Percentiles rank a stretch among this genome's conserved stretches.
Conservation (phyloP, 106 monocot genomes). For the Triglochin maritima region DNA sequence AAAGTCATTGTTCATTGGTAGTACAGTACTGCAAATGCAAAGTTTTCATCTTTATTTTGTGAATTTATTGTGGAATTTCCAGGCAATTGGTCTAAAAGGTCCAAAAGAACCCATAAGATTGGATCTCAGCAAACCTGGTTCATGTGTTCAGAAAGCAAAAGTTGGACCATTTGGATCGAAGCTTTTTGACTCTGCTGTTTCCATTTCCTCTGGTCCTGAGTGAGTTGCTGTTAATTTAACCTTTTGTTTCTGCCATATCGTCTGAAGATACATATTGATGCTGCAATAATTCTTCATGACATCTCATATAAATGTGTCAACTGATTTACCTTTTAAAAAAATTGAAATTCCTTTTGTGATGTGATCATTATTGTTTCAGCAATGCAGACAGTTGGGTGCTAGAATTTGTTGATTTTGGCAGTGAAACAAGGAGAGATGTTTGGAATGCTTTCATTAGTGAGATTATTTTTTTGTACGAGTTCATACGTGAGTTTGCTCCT, state of each 20-base stretch:
- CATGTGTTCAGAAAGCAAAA: conserved; percentile 64
- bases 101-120: conserved; percentile 46
- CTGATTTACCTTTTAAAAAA: not conserved
- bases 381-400: conserved; percentile 63
- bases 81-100: conserved; percentile 75
- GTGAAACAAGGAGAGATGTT: conserved; percentile 89
- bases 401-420: conserved; percentile 96
- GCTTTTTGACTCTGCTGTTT: conserved; percentile 91
- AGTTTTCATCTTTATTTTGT: too few relatives aligned
- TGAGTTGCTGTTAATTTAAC: conserved; percentile 27
- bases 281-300: too few relatives aligned
- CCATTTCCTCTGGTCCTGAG: conserved; percentile 56
- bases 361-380: conserved; percentile 6
- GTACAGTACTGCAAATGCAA: too few relatives aligned
- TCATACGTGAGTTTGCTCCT: conserved; percentile 81
- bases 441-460: conserved; percentile 94
- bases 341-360: not conserved
- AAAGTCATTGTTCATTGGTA: too few relatives aligned
- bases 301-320: not conserved
- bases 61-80: conserved; percentile 1
- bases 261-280: too few relatives aligned
- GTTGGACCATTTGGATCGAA: conserved; percentile 89
- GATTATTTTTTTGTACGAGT: conserved; percentile 62
- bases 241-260: not conserved
- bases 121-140: conserved; percentile 48